These are phyloP conservation scores for Amaranthus tricolor DNA, from an alignment of 179 eudicot genomes.

Conservation along the genomic window DNA sequence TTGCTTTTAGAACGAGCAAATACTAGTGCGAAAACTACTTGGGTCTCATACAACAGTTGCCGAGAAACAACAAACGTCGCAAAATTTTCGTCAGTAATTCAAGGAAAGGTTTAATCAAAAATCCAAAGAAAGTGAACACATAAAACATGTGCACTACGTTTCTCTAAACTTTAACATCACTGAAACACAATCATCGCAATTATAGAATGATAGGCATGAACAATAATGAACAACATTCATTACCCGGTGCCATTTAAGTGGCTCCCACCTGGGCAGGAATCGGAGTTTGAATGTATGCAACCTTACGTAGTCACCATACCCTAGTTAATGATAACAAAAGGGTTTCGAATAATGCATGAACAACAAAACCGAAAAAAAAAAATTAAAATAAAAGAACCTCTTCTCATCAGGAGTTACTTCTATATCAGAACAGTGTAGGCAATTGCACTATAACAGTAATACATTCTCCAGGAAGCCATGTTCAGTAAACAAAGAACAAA, in stretches of 20 bases:
- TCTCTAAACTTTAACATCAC: background rate
- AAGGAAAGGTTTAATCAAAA: background rate
- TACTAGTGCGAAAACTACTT: background rate
- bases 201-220: background rate
- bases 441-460: slow-evolving; percentile 6
- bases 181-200: background rate
- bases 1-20: background rate
- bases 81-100: background rate
- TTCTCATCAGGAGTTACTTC: background rate
- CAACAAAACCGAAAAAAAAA: background rate
- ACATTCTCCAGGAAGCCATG: background rate
- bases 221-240: too few species aligned
- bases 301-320: too few species aligned
- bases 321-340: too few species aligned
- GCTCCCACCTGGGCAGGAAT: too few species aligned
- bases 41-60: background rate
- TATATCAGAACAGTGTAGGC: slow-evolving; percentile 1
- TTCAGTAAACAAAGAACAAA: background rate
- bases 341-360: too few species aligned
- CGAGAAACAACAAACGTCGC: background rate
- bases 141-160: background rate
- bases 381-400: background rate
- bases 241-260: too few species aligned
- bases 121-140: background rate
- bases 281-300: too few species aligned